These are phyloP conservation scores for Kentomonas sorsogonicus DNA, from an alignment of 208 protist genomes.

Conservation along the genomic window DNA sequence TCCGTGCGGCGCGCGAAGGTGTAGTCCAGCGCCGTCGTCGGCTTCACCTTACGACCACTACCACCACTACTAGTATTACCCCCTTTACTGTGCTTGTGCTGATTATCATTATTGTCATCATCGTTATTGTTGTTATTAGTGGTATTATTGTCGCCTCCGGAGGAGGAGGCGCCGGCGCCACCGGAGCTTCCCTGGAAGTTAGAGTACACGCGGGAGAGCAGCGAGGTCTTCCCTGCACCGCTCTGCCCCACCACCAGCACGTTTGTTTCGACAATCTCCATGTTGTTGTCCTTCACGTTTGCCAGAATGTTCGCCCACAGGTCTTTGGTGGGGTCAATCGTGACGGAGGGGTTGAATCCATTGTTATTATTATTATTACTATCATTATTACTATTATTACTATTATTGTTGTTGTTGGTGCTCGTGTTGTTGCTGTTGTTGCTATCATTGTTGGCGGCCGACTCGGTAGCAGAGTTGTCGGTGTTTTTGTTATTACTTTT, in stretches of 20 bases:
- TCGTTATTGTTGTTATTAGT: background rate
- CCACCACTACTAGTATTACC: background rate
- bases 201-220: conserved; percentile 70
- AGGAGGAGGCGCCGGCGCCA: conserved; percentile 6
- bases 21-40: conserved; percentile 89
- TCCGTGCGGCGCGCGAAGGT: conserved; percentile 72
- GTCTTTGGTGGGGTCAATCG: conserved; percentile 77
- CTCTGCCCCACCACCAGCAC: conserved; percentile 64
- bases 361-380: conserved; percentile 5
- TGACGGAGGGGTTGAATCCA: conserved; percentile 25
- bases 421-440: too few relatives aligned
- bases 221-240: conserved; percentile 75
- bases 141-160: background rate
- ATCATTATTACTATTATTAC: background rate
- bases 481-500: background rate
- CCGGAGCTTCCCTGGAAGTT: conserved; percentile 35
- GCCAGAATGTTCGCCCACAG: conserved; percentile 85
- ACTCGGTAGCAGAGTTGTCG: too few relatives aligned
- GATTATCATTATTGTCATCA: conserved; percentile 1
- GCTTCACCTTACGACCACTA: conserved; percentile 48
- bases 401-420: background rate
- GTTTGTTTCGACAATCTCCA: conserved; percentile 61
- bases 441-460: background rate
- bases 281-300: conserved; percentile 61
- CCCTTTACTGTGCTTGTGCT: conserved; percentile 1